phyloP scores from a whole-genome alignment of 441 rosid genomes.

The Erodium texanum region DNA sequence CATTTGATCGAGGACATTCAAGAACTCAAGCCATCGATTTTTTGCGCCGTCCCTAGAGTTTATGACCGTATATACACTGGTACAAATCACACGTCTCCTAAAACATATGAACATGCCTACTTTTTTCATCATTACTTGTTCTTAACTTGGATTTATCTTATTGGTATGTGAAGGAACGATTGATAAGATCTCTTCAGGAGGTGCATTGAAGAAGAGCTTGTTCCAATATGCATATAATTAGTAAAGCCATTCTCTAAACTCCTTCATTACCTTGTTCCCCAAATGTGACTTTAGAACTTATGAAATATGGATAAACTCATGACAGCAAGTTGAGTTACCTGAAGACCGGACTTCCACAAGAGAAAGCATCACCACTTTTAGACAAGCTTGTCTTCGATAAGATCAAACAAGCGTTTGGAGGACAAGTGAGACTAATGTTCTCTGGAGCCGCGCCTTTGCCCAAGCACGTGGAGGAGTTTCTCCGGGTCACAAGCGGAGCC shows the following conservation, averaged over 20 bases:
- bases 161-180: conserved; percentile 47
- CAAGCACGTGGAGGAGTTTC: conserved; percentile 76
- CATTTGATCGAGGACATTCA: conserved; percentile 69
- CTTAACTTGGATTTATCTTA: background rate
- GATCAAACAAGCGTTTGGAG: conserved; percentile 75
- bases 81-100: conserved; percentile 11
- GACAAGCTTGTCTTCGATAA: conserved; percentile 71
- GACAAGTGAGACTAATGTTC: conserved; percentile 57
- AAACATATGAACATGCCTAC: no score
- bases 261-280: background rate
- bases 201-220: conserved; percentile 48
- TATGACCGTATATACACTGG: conserved; percentile 74
- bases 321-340: conserved; percentile 68
- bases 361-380: conserved; percentile 66
- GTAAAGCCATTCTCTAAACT: conserved; percentile 34
- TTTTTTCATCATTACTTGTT: background rate
- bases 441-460: conserved; percentile 97
- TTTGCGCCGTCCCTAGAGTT: conserved; percentile 85
- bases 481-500: conserved; percentile 68
- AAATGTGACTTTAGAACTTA: background rate
- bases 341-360: conserved; percentile 61
- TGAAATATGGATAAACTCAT: conserved; percentile 18
- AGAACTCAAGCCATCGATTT: conserved; percentile 70
- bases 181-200: conserved; percentile 57
- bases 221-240: conserved; percentile 68